A percentile compares a stretch with the other conserved stretches of the same genome.
Evolutionary conservation across 805 yeast species (phyloP).

Genomic region (Wickerhamiella sergipiensis): DNA sequence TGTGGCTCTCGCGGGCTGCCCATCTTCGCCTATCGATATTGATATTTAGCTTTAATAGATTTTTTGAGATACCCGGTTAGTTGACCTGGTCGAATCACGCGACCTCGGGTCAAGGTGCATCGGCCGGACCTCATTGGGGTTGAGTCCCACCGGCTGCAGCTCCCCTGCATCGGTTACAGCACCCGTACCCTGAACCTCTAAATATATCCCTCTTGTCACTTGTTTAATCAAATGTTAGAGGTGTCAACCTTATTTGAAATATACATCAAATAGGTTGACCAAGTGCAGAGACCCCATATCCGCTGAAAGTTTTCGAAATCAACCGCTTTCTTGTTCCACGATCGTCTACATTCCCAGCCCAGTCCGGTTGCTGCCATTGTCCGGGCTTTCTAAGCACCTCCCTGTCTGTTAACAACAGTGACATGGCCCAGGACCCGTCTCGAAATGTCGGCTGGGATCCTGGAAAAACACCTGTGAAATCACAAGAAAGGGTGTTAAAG

Average conservation of each 20-base stretch:
- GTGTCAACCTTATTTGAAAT: no score
- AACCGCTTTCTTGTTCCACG: not conserved
- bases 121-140: not conserved
- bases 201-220: no score
- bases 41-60: no score
- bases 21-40: no score
- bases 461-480: not conserved
- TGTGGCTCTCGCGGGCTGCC: no score
- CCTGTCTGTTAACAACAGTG: not conserved
- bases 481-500: not conserved
- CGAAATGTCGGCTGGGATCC: constrained; percentile 1
- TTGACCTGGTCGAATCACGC: no score
- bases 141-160: not conserved
- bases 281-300: no score
- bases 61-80: no score
- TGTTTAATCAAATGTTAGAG: no score
- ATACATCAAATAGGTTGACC: no score
- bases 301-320: no score
- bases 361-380: not conserved
- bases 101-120: no score
- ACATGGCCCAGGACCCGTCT: not conserved
- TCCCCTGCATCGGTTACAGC: not conserved
- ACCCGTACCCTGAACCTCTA: not conserved
- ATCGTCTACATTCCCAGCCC: not conserved
- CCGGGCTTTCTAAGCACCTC: not conserved